These are phyloP conservation scores for Cordyceps fumosorosea DNA, from an alignment of 2,329 filamentous ascomycete genomes.

Conservation along the genomic window DNA sequence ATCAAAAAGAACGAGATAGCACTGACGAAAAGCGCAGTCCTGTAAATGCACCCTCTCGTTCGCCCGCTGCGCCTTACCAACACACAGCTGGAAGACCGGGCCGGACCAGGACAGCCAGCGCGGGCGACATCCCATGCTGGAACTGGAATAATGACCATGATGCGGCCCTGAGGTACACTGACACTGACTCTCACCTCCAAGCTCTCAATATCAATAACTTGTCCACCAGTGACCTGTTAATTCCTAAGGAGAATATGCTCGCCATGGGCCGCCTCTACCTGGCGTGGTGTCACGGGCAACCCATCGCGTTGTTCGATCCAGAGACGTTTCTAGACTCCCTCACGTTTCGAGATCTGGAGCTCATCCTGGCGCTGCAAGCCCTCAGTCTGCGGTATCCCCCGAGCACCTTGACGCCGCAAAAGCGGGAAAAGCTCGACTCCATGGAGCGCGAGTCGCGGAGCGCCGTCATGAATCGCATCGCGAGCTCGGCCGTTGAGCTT, in stretches of 20 bases:
- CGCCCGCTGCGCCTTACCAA: not conserved
- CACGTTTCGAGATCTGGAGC: slow-evolving; percentile 28
- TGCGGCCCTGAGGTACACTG: not conserved
- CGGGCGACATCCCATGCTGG: slow-evolving; percentile 11
- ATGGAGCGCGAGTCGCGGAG: slow-evolving; percentile 17
- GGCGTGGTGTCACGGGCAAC: slow-evolving; percentile 42
- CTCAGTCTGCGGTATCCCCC: slow-evolving; percentile 35
- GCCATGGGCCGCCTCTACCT: slow-evolving; percentile 32
- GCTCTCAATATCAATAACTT: not conserved
- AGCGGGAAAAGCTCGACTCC: slow-evolving; percentile 9
- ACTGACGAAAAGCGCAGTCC: not conserved
- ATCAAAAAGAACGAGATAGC: not conserved
- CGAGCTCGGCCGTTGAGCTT: slow-evolving; percentile 28
- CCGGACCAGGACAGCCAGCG: slow-evolving; percentile 6
- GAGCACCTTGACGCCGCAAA: slow-evolving; percentile 14
- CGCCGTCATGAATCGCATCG: slow-evolving; percentile 27
- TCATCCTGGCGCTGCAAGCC: slow-evolving; percentile 31
- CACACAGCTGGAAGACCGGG: not conserved
- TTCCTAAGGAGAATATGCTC: slow-evolving; percentile 13
- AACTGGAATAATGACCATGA: slow-evolving; percentile 2
- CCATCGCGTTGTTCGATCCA: slow-evolving; percentile 39
- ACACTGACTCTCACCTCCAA: not conserved
- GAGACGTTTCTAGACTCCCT: slow-evolving; percentile 34
- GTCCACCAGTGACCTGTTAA: not conserved
- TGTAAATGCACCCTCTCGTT: not conserved